phyloP scores from a whole-genome alignment of 768 basidiomycete species.

The Auricularia cornea region DNA sequence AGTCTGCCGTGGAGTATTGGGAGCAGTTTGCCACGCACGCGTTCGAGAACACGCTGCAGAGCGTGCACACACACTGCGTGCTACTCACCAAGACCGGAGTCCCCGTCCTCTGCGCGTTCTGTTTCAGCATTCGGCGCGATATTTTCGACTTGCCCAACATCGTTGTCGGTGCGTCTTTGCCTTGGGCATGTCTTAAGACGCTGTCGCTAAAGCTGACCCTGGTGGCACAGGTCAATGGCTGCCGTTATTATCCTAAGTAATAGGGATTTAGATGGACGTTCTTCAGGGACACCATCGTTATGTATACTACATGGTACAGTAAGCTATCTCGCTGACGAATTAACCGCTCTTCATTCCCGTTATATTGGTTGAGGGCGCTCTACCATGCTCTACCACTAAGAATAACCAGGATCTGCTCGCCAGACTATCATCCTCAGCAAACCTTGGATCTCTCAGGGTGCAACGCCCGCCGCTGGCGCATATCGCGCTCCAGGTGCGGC shows the following conservation, averaged over 20 bases:
- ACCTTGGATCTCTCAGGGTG: no score
- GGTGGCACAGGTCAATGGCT: constrained; percentile 88
- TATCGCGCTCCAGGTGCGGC: no score
- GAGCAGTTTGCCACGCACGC: constrained; percentile 96
- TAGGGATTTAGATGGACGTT: background rate
- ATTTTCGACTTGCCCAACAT: constrained; percentile 84
- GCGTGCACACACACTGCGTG: constrained; percentile 88
- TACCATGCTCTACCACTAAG: no score
- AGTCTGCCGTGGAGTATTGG: constrained; percentile 92
- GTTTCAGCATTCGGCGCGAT: constrained; percentile 91
- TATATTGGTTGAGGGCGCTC: no score
- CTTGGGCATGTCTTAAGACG: constrained; percentile 1
- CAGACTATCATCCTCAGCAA: no score
- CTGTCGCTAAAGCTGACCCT: constrained; percentile 4
- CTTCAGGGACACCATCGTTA: no score
- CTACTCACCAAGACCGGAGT: constrained; percentile 76
- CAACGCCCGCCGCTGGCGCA: no score
- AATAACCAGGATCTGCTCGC: no score
- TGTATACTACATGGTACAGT: no score
- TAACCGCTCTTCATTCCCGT: no score
- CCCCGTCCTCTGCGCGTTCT: constrained; percentile 87
- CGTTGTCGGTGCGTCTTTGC: constrained; percentile 76
- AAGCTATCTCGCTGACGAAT: no score
- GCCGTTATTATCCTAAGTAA: constrained; percentile 49
- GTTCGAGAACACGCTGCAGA: constrained; percentile 95